A percentile compares a stretch with the other conserved stretches of the same genome.
Evolutionary conservation across 208 protist species (phyloP).

Genomic region (Plasmodiophora brassicae): DNA sequence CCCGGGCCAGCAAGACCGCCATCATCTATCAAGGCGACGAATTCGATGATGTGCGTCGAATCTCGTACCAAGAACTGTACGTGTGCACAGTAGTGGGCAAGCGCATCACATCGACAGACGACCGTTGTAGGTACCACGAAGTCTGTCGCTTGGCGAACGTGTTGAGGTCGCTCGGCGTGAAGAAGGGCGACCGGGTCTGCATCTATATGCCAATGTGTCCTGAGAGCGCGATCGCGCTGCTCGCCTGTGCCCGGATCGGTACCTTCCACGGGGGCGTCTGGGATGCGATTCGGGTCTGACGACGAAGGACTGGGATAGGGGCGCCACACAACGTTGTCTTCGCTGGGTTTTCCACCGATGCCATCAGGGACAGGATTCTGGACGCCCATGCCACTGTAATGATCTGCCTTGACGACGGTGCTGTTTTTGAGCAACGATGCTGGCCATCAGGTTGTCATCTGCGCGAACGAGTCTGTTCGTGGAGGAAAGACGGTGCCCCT

Average conservation of each 20-base stretch:
- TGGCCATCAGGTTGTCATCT: not conserved
- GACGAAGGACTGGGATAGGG: too few relatives aligned
- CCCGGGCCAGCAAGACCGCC: constrained; percentile 20
- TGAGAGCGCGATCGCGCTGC: constrained; percentile 76
- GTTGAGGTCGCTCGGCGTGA: constrained; percentile 71
- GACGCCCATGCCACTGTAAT: constrained; percentile 58
- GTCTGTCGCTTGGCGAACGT: constrained; percentile 42
- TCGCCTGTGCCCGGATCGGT: constrained; percentile 94
- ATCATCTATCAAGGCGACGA: constrained; percentile 46
- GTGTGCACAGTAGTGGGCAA: too few relatives aligned
- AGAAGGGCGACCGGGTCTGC: constrained; percentile 71
- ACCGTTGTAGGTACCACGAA: not conserved
- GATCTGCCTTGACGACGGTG: constrained; percentile 3
- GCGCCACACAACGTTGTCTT: constrained; percentile 46
- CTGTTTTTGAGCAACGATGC: not conserved
- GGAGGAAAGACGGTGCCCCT: not conserved
- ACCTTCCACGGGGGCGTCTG: constrained; percentile 58
- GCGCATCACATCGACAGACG: not conserved
- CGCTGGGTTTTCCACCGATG: constrained; percentile 55
- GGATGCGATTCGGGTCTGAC: not conserved
- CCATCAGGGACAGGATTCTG: constrained; percentile 61
- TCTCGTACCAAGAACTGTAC: constrained; percentile 38
- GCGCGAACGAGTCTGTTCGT: not conserved
- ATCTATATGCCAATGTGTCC: constrained; percentile 91
- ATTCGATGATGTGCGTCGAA: not conserved